Evolutionary conservation across 805 yeast species (phyloP), one percentile per base, ranked within the genome.

Genomic region (Candida chilensis): DNA sequence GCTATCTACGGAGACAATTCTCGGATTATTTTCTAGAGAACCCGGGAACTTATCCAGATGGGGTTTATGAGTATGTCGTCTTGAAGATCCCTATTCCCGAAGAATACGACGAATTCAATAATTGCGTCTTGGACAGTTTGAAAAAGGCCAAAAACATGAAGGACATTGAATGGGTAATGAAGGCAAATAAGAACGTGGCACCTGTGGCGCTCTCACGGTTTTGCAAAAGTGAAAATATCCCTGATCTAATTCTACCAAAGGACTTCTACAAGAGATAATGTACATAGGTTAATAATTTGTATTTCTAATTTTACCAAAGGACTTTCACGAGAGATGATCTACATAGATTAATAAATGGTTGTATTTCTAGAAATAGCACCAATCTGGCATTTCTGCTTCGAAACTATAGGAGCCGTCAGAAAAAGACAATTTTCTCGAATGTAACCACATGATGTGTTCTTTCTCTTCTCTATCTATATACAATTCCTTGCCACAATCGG

Each of bases 351-450:
- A 19, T 19, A 19, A 19, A 19, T 19, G 11, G 13, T 22, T 11
- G 13, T 22, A 22, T 22, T n/a, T n/a, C n/a, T n/a, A n/a, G n/a
- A n/a, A n/a, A 22, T 22, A n/a, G 13, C 25, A 22, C 25, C 25
- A 22, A n/a, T 22, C 13, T 7, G 25, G 25, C 11, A 7, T n/a
- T 8, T 22, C 13, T n/a, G 25, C 6, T 22, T 22, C 25, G 12
- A 7, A 22, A n/a, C 11, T 11, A 12, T 15, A 22, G 13, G 25
- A 22, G 11, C 13, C 12, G 6, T 22, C 25, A 6, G 11, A 7
- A 7, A 15, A 6, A 6, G 13, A 11, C 11, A n/a, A 22, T n/a
- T 22, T 22, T 22, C 13, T 22, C 7, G 25, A 12, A 22, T 22
- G 25, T n/a, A 22, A 22, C 25, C 25, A 22, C 11, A 22, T 22